Base-by-base conservation (phyloP, 2,329 filamentous ascomycete genomes). In the Colletotrichum echinochloae region DNA sequence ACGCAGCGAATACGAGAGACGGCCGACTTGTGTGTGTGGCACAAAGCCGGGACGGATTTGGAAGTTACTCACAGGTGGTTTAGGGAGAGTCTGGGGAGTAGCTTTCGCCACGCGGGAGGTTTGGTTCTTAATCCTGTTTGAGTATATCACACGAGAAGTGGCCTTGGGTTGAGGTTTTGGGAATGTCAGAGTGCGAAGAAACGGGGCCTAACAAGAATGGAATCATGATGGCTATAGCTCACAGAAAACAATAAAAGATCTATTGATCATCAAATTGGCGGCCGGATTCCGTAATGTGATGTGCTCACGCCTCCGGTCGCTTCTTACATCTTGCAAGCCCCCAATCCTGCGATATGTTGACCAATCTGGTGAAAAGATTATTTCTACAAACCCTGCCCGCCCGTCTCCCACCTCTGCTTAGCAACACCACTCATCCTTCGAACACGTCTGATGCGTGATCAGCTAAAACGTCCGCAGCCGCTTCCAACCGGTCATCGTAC, bases 191-290 rank as follows among this genome's bases (percentile, higher is more conserved):
- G 60, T 64, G 23, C 33, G 7, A 52, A n/a, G 20, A 23, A 55
- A 39, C 1, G 55, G 48, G 48, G 35, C 16, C 26, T 33, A 35
- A 20, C 28, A 48, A 49, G 30, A 5, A 26, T 39, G 44, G 30
- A 5, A 26, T 39, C 28, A 20, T 14, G 4, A 60, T 37, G 26
- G 48, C 33, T 60, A 39, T 9, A 12, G 28, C 44, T 33, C 55
- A 11, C 33, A 49, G 41, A 66, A 70, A 66, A 70, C 16, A 20
- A 49, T 3, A 37, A 46, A 66, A 66, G 67, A 66, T 70, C 41
- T 39, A 41, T 61, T 52, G 49, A 57, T 70, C 63, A 66, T 55
- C 66, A 61, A 41, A n/a, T n/a, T 16, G 49, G 9, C 6, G 11
- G 49, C 14, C 2, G 7, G 26, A 26, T 44, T 20, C 48, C 23